Evolutionary conservation across 2,329 filamentous ascomycete species (phyloP).

Genomic region (Alternaria sp.): DNA sequence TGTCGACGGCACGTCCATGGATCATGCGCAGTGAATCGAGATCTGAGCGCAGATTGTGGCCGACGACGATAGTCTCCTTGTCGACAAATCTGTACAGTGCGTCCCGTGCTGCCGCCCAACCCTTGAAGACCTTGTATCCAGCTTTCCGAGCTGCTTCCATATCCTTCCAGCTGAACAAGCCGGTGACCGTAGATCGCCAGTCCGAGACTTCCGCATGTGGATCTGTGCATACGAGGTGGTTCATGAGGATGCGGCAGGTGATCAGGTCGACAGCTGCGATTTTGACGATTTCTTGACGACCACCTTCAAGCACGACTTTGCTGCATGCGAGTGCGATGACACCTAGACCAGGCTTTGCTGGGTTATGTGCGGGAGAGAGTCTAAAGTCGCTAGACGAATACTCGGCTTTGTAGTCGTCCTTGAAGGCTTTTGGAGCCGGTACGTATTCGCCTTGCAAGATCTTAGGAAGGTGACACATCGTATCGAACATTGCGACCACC

Average conservation of each 20-base stretch:
- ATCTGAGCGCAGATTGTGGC: conserved; percentile 45
- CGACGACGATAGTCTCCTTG: conserved; percentile 47
- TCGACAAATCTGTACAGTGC: conserved; percentile 45
- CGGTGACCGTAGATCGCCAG: conserved; percentile 40
- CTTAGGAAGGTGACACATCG: conserved; percentile 41
- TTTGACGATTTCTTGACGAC: conserved; percentile 42
- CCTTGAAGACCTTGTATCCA: conserved; percentile 47
- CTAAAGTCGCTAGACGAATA: conserved; percentile 36
- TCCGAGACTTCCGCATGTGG: conserved; percentile 30
- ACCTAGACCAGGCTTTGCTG: conserved; percentile 23
- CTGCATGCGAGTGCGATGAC: conserved; percentile 42
- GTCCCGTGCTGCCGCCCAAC: conserved; percentile 44
- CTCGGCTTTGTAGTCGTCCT: conserved; percentile 27
- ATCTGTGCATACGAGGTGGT: conserved; percentile 44
- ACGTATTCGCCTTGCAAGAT: conserved; percentile 41
- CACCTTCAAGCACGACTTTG: conserved; percentile 38
- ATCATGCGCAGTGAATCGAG: conserved; percentile 48
- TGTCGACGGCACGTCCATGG: conserved; percentile 47
- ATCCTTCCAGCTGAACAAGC: conserved; percentile 33
- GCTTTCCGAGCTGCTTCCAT: conserved; percentile 38
- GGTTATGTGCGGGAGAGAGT: conserved; percentile 26
- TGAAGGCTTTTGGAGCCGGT: conserved; percentile 38
- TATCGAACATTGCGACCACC: conserved; percentile 31
- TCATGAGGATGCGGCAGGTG: conserved; percentile 44
- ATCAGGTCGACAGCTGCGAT: conserved; percentile 45